phyloP scores from a whole-genome alignment of 2,329 filamentous ascomycete species.

The Mycosphaerella arachidis region DNA sequence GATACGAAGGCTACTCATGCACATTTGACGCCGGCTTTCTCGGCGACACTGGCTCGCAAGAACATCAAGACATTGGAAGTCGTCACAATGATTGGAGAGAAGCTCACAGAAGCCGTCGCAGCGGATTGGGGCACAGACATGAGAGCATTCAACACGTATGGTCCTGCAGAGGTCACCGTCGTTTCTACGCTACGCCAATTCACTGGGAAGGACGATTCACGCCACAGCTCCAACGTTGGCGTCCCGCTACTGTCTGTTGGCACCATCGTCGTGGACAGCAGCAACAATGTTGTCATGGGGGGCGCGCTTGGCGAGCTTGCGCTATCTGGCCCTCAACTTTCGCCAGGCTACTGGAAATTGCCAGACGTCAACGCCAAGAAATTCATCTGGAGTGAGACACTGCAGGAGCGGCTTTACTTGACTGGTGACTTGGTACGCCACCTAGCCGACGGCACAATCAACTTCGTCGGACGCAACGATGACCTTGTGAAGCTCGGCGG shows the following conservation, averaged over 20 bases:
- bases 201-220: conserved; percentile 8
- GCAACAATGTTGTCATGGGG: conserved; percentile 6
- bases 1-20: conserved; percentile 9
- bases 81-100: conserved; percentile 15
- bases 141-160: conserved; percentile 16
- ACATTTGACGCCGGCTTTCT: conserved; percentile 13
- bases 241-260: conserved; percentile 11
- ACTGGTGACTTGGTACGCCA: conserved; percentile 22
- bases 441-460: conserved; percentile 13
- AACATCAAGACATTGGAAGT: conserved; percentile 12
- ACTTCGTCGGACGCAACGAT: conserved; percentile 20
- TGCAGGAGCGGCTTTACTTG: conserved; percentile 28
- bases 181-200: conserved; percentile 15
- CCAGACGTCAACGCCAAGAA: conserved; percentile 29
- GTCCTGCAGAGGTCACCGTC: conserved; percentile 13
- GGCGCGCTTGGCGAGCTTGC: conserved; percentile 30
- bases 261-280: conserved; percentile 7
- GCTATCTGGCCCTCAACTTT: conserved; percentile 31
- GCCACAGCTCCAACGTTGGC: conserved; percentile 15
- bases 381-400: conserved; percentile 48
- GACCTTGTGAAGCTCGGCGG: conserved; percentile 18
- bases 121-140: conserved; percentile 3
- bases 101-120: conserved; percentile 8
- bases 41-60: conserved; percentile 2
- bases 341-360: conserved; percentile 31